Evolutionary conservation across 1,284 basidiomycete species (phyloP), one percentile per base, ranked within the genome.

Genomic region (Singerocomus inundabilis): DNA sequence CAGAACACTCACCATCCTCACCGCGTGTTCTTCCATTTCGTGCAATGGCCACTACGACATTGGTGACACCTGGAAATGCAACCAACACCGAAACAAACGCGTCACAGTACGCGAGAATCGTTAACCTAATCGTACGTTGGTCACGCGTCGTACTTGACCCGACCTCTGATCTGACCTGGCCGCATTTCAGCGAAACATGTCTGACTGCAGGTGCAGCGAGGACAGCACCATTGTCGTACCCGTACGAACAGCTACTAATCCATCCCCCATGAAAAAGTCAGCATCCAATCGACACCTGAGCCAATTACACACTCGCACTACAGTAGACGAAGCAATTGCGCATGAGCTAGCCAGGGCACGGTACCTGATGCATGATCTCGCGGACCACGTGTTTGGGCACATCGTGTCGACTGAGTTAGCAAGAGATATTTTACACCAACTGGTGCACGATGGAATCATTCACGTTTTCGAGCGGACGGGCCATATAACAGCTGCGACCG

Each of bases 321-420:
- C 13, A 4, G 5, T 57, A 11, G 42, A 41, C 12, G 16, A 18
- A 24, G 47, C 31, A 1, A 30, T 57, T 1, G 35, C 37, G 7
- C 30, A 33, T 5, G 51, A 57, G 31, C 45, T 57, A 12, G 48
- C 34, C 4, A 50, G 21, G 26, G 46, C 46, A 6, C 46, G 35
- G 5, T 56, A 49, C 13, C 24, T 58, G 2, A 29, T 42, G 28
- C 33, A 47, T 0, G 57, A 59, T 18, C 57, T 54, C 25, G 49
- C 51, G 0, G 40, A 55, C 15, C 49, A 57, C 13, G 16, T 60
- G 1, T 49, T 57, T 8, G 51, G 55, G 0, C 49, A 53, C 24
- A 46, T 54, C 0, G 49, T 58, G 1, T 49, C 54, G 12, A 49
- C 51, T 0, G 33, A 35, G 10, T 13, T 59, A 37, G 53, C 56